phyloP scores from a whole-genome alignment of 2,329 filamentous ascomycete genomes.

The Penicillium sumatraense region DNA sequence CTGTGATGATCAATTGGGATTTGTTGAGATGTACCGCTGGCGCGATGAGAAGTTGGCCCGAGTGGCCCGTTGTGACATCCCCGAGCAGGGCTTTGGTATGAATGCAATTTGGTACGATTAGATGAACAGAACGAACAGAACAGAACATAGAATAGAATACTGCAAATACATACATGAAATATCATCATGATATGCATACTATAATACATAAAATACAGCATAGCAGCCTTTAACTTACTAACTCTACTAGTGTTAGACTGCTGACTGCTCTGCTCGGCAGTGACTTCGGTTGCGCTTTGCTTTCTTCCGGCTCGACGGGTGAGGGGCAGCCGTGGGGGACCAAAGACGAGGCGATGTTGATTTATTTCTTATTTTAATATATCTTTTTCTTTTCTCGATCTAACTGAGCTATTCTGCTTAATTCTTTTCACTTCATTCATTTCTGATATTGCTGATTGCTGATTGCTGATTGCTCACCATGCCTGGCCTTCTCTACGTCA shows the following conservation, averaged over 20 bases:
- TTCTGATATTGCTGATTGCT: not conserved
- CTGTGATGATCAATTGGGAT: slow-evolving; percentile 86
- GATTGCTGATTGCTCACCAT: slow-evolving; percentile 21
- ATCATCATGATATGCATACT: not conserved
- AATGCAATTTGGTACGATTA: slow-evolving; percentile 95
- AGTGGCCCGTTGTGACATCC: slow-evolving; percentile 76
- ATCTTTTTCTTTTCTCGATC: not conserved
- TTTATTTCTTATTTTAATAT: not conserved
- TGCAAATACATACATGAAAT: not conserved
- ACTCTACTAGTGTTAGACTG: too few species aligned
- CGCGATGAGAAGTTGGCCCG: slow-evolving; percentile 77
- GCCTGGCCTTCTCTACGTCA: slow-evolving; percentile 77
- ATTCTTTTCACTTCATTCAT: not conserved
- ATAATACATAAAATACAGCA: not conserved
- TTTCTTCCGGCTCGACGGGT: slow-evolving; percentile 26
- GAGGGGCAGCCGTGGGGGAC: slow-evolving; percentile 18
- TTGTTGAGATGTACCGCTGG: slow-evolving; percentile 87
- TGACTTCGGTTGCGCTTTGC: slow-evolving; percentile 28
- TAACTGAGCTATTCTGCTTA: not conserved
- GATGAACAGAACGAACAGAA: slow-evolving; percentile 7
- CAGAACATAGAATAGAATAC: not conserved
- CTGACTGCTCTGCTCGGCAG: slow-evolving; percentile 27
- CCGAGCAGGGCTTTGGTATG: slow-evolving; percentile 92
- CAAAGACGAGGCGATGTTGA: slow-evolving; percentile 4
- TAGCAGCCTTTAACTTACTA: too few species aligned